A percentile compares a stretch with the other conserved stretches of the same genome.
Conservation (phyloP, 345 rosid species). For the Gossypium australe region DNA sequence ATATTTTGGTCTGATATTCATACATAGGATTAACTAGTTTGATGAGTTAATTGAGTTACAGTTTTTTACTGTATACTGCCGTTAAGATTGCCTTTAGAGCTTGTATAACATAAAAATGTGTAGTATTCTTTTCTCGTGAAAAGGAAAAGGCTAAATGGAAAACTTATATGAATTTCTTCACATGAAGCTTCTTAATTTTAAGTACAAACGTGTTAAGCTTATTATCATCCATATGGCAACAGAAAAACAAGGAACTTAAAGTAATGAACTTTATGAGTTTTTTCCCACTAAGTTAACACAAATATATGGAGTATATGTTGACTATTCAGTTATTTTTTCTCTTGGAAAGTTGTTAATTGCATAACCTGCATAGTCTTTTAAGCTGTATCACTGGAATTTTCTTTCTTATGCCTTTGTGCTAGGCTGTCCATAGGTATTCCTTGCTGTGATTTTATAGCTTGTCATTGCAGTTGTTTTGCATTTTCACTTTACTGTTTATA, state of each 20-base stretch:
- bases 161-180: background rate
- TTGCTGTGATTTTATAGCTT: background rate
- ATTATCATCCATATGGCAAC: background rate
- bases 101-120: background rate
- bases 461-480: background rate
- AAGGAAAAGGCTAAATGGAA: background rate
- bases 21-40: background rate
- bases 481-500: background rate
- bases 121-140: background rate
- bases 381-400: background rate
- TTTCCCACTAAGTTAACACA: background rate
- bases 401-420: background rate
- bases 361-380: background rate
- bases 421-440: background rate
- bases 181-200: background rate
- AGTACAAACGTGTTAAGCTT: background rate
- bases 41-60: background rate
- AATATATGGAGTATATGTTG: background rate
- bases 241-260: background rate
- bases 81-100: background rate
- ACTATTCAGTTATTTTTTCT: background rate
- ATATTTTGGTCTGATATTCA: background rate
- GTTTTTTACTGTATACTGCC: background rate
- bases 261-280: background rate
- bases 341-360: constrained; percentile 5